Percentiles rank a stretch among this genome's conserved stretches.
These are phyloP conservation scores for Polychaeton citri DNA, from an alignment of 2,329 filamentous ascomycete species.

Conservation along the genomic window DNA sequence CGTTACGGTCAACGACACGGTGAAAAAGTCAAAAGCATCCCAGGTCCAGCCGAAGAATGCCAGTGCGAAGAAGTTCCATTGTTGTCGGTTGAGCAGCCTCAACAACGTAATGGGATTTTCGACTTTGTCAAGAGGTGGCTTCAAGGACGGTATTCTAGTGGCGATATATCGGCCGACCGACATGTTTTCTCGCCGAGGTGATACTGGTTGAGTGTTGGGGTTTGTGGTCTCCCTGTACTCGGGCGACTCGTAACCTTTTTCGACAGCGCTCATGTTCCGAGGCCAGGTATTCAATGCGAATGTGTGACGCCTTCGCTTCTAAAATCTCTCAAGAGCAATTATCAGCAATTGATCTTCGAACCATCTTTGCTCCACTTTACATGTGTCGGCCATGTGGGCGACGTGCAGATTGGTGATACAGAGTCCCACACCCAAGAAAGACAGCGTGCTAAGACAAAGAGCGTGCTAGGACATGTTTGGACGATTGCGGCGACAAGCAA, in stretches of 20 bases:
- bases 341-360: too few relatives aligned
- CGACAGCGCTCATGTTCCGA: neutral
- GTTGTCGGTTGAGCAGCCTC: constrained; percentile 37
- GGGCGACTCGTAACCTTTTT: neutral
- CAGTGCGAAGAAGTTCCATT: constrained; percentile 46
- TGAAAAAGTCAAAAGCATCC: constrained; percentile 50
- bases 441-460: neutral
- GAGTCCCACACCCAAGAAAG: neutral
- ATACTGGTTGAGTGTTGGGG: neutral
- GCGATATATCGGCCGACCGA: constrained; percentile 34
- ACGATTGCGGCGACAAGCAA: neutral
- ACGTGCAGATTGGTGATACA: neutral
- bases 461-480: neutral
- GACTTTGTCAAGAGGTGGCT: constrained; percentile 41
- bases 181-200: constrained; percentile 23
- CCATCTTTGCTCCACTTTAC: too few relatives aligned
- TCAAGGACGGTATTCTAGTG: constrained; percentile 40
- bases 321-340: too few relatives aligned
- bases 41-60: constrained; percentile 39
- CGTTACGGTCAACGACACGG: constrained; percentile 43
- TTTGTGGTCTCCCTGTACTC: neutral
- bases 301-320: too few relatives aligned
- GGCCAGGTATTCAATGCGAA: too few relatives aligned
- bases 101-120: constrained; percentile 42
- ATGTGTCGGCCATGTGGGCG: neutral